Evolutionary conservation across 2,329 filamentous ascomycete genomes (phyloP).

Genomic region (Acrodontium crateriforme): DNA sequence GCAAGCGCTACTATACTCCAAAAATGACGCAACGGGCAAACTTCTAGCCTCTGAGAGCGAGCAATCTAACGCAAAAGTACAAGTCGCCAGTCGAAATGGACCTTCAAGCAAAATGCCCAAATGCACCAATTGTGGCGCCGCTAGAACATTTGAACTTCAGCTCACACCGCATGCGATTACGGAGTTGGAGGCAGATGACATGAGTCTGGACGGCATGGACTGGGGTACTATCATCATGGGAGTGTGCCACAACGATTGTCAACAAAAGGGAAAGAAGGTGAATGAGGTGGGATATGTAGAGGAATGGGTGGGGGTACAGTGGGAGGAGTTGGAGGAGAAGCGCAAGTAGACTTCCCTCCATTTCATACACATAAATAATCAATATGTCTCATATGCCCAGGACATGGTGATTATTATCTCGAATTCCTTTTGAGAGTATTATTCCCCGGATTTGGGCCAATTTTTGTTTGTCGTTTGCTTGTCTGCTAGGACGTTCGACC

Average conservation of each 20-base stretch:
- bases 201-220: slow-evolving; percentile 71
- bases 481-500: too few relatives aligned
- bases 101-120: slow-evolving; percentile 46
- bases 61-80: slow-evolving; percentile 9
- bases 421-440: too few relatives aligned
- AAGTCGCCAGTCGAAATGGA: slow-evolving; percentile 6
- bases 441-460: too few relatives aligned
- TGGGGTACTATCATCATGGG: slow-evolving; percentile 89
- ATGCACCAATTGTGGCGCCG: slow-evolving; percentile 61
- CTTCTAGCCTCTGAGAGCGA: slow-evolving; percentile 33
- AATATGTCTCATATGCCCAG: too few relatives aligned
- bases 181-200: slow-evolving; percentile 66
- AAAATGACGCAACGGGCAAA: slow-evolving; percentile 59
- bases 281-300: slow-evolving; percentile 68
- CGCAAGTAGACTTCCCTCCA: too few relatives aligned
- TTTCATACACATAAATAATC: too few relatives aligned
- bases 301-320: slow-evolving; percentile 97
- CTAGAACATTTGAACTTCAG: slow-evolving; percentile 80
- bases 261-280: slow-evolving; percentile 39
- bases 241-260: slow-evolving; percentile 71
- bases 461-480: too few relatives aligned
- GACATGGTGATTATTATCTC: too few relatives aligned
- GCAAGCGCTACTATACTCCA: slow-evolving; percentile 58
- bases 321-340: slow-evolving; percentile 55
- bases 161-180: slow-evolving; percentile 81